A percentile compares a stretch with the other conserved stretches of the same genome.
Conservation (phyloP, 2,329 filamentous ascomycete genomes). For the Allantophomopsis lycopodina region DNA sequence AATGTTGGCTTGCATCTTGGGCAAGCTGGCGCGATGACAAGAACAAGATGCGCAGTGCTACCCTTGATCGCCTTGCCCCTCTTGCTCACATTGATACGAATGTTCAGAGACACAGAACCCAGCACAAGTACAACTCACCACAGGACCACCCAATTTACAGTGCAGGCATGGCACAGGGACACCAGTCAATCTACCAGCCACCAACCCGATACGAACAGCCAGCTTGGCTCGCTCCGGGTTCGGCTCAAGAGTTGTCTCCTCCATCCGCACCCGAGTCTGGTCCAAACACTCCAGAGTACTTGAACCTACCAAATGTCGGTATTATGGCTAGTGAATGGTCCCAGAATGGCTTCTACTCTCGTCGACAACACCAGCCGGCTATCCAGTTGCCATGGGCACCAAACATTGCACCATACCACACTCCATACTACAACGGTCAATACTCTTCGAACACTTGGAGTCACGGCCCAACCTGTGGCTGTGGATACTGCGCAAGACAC, state of each 20-base stretch:
- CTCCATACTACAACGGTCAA: conserved; percentile 30
- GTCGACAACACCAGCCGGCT: conserved; percentile 14
- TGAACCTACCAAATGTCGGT: conserved; percentile 28
- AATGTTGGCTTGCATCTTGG: conserved; percentile 53
- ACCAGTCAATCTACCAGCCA: conserved; percentile 14
- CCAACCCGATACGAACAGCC: conserved; percentile 12
- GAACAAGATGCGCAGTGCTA: conserved; percentile 21
- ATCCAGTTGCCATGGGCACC: conserved; percentile 9
- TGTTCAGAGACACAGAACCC: conserved; percentile 34
- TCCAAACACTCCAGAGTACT: conserved; percentile 37
- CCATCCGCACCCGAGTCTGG: conserved; percentile 38
- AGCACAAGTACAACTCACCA: conserved; percentile 29
- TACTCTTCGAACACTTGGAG: conserved; percentile 28
- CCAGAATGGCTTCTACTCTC: conserved; percentile 31
- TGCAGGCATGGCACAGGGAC: conserved; percentile 25
- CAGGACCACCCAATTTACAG: conserved; percentile 32
- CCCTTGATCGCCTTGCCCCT: conserved; percentile 25
- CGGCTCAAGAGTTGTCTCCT: conserved; percentile 28
- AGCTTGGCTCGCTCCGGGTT: conserved; percentile 18
- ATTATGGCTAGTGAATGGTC: conserved; percentile 37
- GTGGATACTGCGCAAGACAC: conserved; percentile 30
- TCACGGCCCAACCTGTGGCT: conserved; percentile 30
- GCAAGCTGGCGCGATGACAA: conserved; percentile 39
- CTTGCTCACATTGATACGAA: conserved; percentile 43
- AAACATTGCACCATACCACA: conserved; percentile 29